Percentiles rank a stretch among this genome's conserved stretches.
phyloP scores from a whole-genome alignment of 805 yeast genomes.

The Wickerhamiella galacta region DNA sequence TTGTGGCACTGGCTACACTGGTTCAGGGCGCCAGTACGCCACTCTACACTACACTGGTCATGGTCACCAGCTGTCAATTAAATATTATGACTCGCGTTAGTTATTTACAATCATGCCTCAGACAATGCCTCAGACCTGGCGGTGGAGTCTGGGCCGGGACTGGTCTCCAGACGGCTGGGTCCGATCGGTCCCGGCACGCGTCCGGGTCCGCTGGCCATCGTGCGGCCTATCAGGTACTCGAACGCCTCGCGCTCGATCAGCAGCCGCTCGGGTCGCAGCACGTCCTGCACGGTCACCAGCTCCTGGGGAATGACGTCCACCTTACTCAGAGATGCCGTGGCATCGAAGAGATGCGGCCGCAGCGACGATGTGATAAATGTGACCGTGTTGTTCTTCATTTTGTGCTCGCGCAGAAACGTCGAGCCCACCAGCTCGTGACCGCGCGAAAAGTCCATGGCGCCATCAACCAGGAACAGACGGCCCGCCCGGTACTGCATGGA shows the following conservation, averaged over 20 bases:
- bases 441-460: constrained; percentile 23
- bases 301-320: constrained; percentile 58
- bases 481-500: constrained; percentile 69
- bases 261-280: constrained; percentile 62
- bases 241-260: constrained; percentile 59
- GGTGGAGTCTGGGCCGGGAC: too few relatives aligned
- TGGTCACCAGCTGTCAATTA: too few relatives aligned
- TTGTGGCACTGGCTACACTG: too few relatives aligned
- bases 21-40: too few relatives aligned
- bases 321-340: constrained; percentile 36
- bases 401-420: constrained; percentile 33
- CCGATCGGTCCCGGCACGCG: background rate
- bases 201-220: too few relatives aligned
- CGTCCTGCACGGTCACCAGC: constrained; percentile 66
- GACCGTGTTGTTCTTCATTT: constrained; percentile 19
- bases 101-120: too few relatives aligned
- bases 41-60: too few relatives aligned
- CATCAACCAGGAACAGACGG: constrained; percentile 51
- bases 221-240: constrained; percentile 35
- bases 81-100: too few relatives aligned
- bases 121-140: too few relatives aligned
- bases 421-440: constrained; percentile 30
- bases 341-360: constrained; percentile 41
- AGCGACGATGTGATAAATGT: constrained; percentile 51
- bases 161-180: too few relatives aligned